A percentile compares a stretch with the other conserved stretches of the same genome.
These are phyloP conservation scores for Fusarium nurragi DNA, from an alignment of 2,329 filamentous ascomycete species.

Conservation along the genomic window DNA sequence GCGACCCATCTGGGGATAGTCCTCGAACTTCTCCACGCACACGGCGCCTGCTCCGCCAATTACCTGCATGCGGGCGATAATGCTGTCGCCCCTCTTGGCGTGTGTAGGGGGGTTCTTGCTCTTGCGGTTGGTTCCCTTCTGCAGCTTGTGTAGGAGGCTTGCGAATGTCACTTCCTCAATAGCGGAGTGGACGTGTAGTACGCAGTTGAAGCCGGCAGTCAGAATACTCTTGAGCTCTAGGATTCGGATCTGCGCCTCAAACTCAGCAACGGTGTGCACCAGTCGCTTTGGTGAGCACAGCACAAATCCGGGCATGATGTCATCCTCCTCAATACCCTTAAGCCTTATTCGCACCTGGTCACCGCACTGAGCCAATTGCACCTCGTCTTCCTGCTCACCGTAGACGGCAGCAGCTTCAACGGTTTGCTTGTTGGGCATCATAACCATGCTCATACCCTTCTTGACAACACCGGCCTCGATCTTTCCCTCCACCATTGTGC, in stretches of 20 bases:
- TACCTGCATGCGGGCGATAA: conserved; percentile 91
- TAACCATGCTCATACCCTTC: conserved; percentile 84
- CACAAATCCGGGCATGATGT: conserved; percentile 94
- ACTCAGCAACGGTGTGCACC: conserved; percentile 87
- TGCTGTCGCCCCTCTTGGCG: conserved; percentile 81
- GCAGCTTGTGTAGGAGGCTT: conserved; percentile 87
- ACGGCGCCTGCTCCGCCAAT: conserved; percentile 86
- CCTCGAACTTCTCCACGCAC: conserved; percentile 93
- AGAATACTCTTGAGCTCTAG: conserved; percentile 95
- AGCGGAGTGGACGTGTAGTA: conserved; percentile 95
- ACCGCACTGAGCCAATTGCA: conserved; percentile 82
- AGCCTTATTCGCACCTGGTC: conserved; percentile 94
- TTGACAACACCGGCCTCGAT: conserved; percentile 94
- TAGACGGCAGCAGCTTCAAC: conserved; percentile 87
- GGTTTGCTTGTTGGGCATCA: conserved; percentile 94
- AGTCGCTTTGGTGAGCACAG: conserved; percentile 93
- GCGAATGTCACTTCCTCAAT: conserved; percentile 97
- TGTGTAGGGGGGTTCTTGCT: conserved; percentile 94
- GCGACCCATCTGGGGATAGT: conserved; percentile 92
- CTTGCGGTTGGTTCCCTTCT: conserved; percentile 93
- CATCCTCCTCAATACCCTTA: conserved; percentile 96
- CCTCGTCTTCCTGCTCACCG: conserved; percentile 95
- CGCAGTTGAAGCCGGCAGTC: conserved; percentile 95
- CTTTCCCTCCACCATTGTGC: conserved; percentile 97
- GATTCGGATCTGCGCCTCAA: conserved; percentile 97